Evolutionary conservation across 352 stramenopile species (phyloP), one percentile per base, ranked within the genome.

Genomic region (Globisporangium canariense): DNA sequence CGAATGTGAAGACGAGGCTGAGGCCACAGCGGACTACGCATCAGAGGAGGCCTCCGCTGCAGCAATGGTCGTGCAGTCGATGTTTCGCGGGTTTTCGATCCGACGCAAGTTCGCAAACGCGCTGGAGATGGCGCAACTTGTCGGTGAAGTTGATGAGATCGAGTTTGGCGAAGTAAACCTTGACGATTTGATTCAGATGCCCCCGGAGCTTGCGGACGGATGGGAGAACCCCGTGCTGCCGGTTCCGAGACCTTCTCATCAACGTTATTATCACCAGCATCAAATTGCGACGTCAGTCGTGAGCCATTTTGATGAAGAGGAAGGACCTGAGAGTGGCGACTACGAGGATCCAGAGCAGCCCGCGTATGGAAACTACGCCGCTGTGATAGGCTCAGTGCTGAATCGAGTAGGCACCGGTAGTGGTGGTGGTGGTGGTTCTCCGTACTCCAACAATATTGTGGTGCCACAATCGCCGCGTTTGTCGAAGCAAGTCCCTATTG

Each of bases 1-100:
- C 2, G 14, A 16, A 8, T 20, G 16, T 47, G 41, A n/a, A n/a
- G 41, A 47, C 6, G 41, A 47, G 41, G 5, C 14, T 20, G 41
- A n/a, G 13, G 14, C 13, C 20, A 54, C 25, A n/a, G 16, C 6
- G 2, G 40, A 38, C 68, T 68, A 64, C 22, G 50, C 7, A 11
- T 43, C 38, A 49, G 53, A 65, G 4, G 36, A 14, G 2, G 56
- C 50, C 0, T 47, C 68, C 3, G 54, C 69, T 13, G 83, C 83
- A 3, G 83, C 79, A 11, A 75, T 67, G 46, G 58, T 78, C 13
- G 69, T 92, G 16, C 83, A 92, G 64, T 90, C 83, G 3, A 79
- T 75, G n/a, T 90, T 86, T 54, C 78, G 83, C 22, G 83, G 83
- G 9, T 90, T 89, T 58, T 69, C 81, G 50, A 76, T 90, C 5